Evolutionary conservation across 108 stramenopile genomes (phyloP), one percentile per base, ranked within the genome.

Genomic region (Cyclotella kingstonii): DNA sequence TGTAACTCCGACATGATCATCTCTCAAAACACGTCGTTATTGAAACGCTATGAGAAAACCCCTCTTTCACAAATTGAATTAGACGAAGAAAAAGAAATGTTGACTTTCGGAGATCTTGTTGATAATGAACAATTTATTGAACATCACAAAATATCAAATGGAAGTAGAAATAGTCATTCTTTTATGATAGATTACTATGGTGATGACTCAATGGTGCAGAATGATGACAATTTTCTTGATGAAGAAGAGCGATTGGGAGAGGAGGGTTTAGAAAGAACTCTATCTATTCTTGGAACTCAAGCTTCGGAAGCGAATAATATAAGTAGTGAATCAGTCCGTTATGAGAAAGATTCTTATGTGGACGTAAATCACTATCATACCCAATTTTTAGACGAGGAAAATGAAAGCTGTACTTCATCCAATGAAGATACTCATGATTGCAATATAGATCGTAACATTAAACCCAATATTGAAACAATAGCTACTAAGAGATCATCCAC

Each of bases 151-250:
- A 64, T 57, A 42, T 50, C 43, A 11, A 45, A 65, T 21, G 48
- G 64, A 10, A 57, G 66, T 10, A 74, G 81, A 15, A 81, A 79
- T 15, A 83, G 86, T 46, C 79, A 87, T 51, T 80, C 85, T 31
- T 70, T 76, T 18, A 80, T 84, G 8, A 60, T 87, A 10, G 55
- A 54, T 39, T 81, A 79, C 4, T 74, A 77, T 33, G 76, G 82
- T 28, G 74, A 84, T 29, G 50, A 33, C 23, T 44, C 54, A 25
- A 45, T 25, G 9, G 56, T 57, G 31, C 61, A 81, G 25, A 67
- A 66, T 8, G 69, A 73, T 17, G 70, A 76, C 41, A 57, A 51
- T 41, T 66, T 74, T 19, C 12, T 58, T 36, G 60, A 67, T 40
- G 81, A 82, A 35, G 84, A 84, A 43, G 82, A 85, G 27, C 26